Evolutionary conservation across 768 basidiomycete species (phyloP).

Genomic region (Atractiella rhizophila): DNA sequence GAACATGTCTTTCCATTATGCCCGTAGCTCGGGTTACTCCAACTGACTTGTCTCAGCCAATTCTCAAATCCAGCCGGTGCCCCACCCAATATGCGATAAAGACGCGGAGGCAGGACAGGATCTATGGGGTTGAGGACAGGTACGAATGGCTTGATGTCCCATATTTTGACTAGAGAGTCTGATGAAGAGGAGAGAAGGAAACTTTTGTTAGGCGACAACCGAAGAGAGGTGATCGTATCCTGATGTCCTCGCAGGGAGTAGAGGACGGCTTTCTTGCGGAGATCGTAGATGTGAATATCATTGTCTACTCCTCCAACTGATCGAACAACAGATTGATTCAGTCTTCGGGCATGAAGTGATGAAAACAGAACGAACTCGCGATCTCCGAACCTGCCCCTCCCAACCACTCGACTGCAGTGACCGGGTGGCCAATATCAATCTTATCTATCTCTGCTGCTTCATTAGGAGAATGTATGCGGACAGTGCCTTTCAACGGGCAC

Average conservation of each 20-base stretch:
- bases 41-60: constrained; percentile 52
- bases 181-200: constrained; percentile 75
- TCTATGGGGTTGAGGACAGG: constrained; percentile 58
- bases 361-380: too few species aligned
- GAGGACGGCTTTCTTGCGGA: constrained; percentile 58
- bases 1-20: too few species aligned
- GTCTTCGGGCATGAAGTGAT: too few species aligned
- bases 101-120: constrained; percentile 24
- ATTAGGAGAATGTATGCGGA: too few species aligned
- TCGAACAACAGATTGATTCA: constrained; percentile 58
- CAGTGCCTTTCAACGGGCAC: too few species aligned
- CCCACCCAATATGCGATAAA: constrained; percentile 26
- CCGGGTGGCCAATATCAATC: constrained; percentile 54
- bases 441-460: constrained; percentile 46
- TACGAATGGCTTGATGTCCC: constrained; percentile 84
- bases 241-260: constrained; percentile 59
- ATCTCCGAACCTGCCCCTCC: constrained; percentile 66
- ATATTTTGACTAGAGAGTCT: constrained; percentile 65
- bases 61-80: constrained; percentile 89
- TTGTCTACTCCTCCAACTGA: constrained; percentile 90
- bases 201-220: constrained; percentile 64
- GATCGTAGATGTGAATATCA: constrained; percentile 82
- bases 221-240: constrained; percentile 81
- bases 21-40: constrained; percentile 35
- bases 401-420: constrained; percentile 68